phyloP scores from a whole-genome alignment of 345 rosid species.

The Boechera retrofracta region DNA sequence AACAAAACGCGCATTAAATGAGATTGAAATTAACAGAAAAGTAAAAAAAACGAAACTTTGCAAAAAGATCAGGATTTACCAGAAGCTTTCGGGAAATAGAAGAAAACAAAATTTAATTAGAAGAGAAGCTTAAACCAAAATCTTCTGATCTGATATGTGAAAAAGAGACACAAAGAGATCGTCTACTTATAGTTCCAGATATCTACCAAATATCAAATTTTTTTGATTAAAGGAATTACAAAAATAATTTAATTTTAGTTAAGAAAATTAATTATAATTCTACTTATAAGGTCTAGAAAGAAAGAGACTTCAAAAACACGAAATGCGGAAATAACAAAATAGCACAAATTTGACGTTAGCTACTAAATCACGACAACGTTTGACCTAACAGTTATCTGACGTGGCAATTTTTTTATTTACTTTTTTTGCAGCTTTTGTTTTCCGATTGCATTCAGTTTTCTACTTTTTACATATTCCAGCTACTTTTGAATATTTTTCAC shows the following conservation, averaged over 20 bases:
- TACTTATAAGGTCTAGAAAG: too few relatives aligned
- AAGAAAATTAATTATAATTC: background rate
- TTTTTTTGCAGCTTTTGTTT: constrained; percentile 13
- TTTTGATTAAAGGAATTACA: constrained; percentile 1
- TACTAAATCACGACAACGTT: constrained; percentile 35
- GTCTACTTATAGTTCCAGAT: constrained; percentile 38
- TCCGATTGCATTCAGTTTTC: background rate
- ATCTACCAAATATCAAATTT: constrained; percentile 4
- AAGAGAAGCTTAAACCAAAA: constrained; percentile 17
- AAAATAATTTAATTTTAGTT: background rate
- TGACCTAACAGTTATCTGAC: constrained; percentile 34
- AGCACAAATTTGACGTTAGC: constrained; percentile 4
- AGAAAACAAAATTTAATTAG: background rate
- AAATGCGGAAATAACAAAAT: constrained; percentile 14
- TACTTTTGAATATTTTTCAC: too few relatives aligned
- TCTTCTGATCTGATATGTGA: constrained; percentile 36
- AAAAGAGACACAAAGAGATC: constrained; percentile 30
- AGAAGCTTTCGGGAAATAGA: background rate
- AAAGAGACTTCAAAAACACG: constrained; percentile 39
- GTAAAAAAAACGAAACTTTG: background rate
- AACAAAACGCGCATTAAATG: background rate
- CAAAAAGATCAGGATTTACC: constrained; percentile 9
- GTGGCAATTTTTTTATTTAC: constrained; percentile 3
- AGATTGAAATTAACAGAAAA: background rate
- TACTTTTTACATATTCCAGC: too few relatives aligned